Percentiles rank a stretch among this genome's conserved stretches.
These are phyloP conservation scores for Malus sylvestris DNA, from an alignment of 306 rosid genomes.

Conservation along the genomic window DNA sequence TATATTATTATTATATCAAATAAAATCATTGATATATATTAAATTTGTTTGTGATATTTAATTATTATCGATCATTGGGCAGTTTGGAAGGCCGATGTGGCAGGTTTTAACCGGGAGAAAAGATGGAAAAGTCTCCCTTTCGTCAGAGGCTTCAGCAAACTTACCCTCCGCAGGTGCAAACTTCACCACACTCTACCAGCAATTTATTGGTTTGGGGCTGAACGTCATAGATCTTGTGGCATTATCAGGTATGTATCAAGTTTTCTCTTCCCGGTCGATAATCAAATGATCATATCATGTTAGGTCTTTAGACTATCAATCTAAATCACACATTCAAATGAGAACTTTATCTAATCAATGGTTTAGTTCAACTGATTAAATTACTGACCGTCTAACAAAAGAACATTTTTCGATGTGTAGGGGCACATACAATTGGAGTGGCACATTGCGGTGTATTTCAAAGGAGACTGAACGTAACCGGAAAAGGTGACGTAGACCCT, in stretches of 20 bases:
- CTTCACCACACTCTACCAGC: slow-evolving; percentile 20
- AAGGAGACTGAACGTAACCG: slow-evolving; percentile 34
- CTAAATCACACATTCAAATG: neutral
- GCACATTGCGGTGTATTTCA: slow-evolving; percentile 22
- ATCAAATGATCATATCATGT: neutral
- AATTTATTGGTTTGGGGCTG: slow-evolving; percentile 20
- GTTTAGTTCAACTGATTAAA: neutral
- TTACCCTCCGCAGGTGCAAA: slow-evolving; percentile 28
- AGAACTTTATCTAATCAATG: neutral
- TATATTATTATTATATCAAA: too few species aligned
- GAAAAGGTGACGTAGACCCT: slow-evolving; percentile 31
- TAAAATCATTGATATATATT: neutral
- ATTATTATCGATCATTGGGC: neutral
- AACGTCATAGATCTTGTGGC: slow-evolving; percentile 23
- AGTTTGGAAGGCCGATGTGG: slow-evolving; percentile 22
- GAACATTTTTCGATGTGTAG: neutral
- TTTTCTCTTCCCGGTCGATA: too few species aligned
- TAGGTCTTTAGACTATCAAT: neutral
- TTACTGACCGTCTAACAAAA: neutral
- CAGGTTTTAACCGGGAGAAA: slow-evolving; percentile 30
- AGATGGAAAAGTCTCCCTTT: slow-evolving; percentile 31
- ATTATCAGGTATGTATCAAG: slow-evolving; percentile 21
- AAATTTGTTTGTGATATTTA: neutral
- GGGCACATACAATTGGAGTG: slow-evolving; percentile 37
- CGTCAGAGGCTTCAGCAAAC: slow-evolving; percentile 22